Evolutionary conservation across 805 yeast genomes (phyloP), one percentile per base, ranked within the genome.

Genomic region (Candida odintsovae): DNA sequence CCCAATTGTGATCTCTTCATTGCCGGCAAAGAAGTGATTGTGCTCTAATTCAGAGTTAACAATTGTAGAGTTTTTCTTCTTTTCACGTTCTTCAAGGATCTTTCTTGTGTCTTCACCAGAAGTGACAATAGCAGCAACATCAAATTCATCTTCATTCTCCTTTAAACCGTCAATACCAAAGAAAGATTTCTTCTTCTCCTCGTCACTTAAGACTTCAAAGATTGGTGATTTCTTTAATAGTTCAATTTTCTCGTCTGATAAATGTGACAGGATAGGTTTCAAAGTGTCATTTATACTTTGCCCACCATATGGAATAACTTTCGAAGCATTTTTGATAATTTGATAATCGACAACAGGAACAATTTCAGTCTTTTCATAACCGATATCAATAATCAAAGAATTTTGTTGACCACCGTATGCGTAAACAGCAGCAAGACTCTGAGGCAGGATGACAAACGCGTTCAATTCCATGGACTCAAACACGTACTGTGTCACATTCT

Each of bases 121-220:
- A 2, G 94, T 78, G 12, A 90, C 94, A 54, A 90, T 80, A 37
- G 90, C 88, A 2, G 97, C 96, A 42, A 92, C 90, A 63, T 92
- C 96, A 35, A 89, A 73, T 4, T 82, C 79, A 26, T 85, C 92
- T 35, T 80, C 88, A 6, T 70, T 73, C 15, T 62, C 66, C 15
- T 50, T 49, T 8, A 73, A 64, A 29, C 76, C 83, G 42, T 77
- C 80, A 47, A 73, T 61, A 19, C 84, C 82, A 55, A 81, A 82
- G 58, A 80, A 82, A 1, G 86, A 78, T 48, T 73, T 75, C 45
- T 76, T 71, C 37, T 78, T 77, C 41, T 76, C 84, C 55, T 83
- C 86, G 50, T 80, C 83, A 66, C 76, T 78, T 52, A 90, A 72
- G 8, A 88, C 85, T 69, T 92, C 97, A 61, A 71, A 92, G 42